Percentiles rank a stretch among this genome's conserved stretches.
Evolutionary conservation across 805 yeast genomes (phyloP).

Genomic region (Wickerhamia fluorescens): DNA sequence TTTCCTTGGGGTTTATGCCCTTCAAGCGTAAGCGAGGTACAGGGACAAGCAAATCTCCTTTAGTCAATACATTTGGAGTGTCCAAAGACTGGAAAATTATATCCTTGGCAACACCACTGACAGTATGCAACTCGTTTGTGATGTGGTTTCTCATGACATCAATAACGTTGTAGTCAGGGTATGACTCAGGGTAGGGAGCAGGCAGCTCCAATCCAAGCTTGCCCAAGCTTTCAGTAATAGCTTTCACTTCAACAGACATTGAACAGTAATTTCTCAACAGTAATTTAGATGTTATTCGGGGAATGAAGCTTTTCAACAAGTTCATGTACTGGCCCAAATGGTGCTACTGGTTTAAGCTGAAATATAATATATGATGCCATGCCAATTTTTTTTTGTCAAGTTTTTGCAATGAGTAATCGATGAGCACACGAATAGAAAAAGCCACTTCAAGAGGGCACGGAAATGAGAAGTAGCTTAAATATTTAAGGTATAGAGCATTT

Average conservation of each 20-base stretch:
- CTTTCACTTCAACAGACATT: conserved; percentile 16
- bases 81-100: conserved; percentile 82
- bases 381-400: too few species aligned
- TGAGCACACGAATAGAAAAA: too few species aligned
- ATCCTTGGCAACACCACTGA: conserved; percentile 64
- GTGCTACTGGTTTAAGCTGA: too few species aligned
- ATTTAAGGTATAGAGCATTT: too few species aligned
- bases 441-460: too few species aligned
- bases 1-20: conserved; percentile 75
- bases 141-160: conserved; percentile 89
- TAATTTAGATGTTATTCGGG: too few species aligned
- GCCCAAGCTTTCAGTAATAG: conserved; percentile 28
- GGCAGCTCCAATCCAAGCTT: conserved; percentile 39
- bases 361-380: too few species aligned
- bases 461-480: too few species aligned
- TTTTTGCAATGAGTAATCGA: too few species aligned
- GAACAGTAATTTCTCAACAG: too few species aligned
- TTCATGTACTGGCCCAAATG: too few species aligned
- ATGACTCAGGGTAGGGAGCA: conserved; percentile 41
- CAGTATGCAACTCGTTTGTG: conserved; percentile 63
- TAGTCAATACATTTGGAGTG: conserved; percentile 75
- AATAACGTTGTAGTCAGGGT: conserved; percentile 71
- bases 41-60: conserved; percentile 91
- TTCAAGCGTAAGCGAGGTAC: conserved; percentile 78
- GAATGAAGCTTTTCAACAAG: too few species aligned